Evolutionary conservation across 805 yeast genomes (phyloP).

Genomic region (Nakazawaea populi): DNA sequence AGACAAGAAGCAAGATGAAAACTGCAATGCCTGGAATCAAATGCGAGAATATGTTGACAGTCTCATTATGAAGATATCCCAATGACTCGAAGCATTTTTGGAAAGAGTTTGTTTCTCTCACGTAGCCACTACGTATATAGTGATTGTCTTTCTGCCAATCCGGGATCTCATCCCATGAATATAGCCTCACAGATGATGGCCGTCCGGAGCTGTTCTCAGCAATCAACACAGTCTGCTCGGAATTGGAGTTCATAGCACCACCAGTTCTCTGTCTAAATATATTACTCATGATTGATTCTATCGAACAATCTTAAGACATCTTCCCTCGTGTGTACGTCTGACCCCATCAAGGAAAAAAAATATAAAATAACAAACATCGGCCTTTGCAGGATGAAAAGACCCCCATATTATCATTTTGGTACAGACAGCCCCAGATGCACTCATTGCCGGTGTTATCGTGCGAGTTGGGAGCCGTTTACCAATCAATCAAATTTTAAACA

Average conservation of each 20-base stretch:
- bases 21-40: constrained; percentile 35
- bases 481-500: neutral
- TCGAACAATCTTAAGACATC: too few species aligned
- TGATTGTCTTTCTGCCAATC: constrained; percentile 55
- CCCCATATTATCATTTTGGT: neutral
- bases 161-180: constrained; percentile 38
- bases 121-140: constrained; percentile 44
- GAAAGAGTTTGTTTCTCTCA: constrained; percentile 37
- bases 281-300: too few species aligned
- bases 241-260: too few species aligned
- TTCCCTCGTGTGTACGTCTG: too few species aligned
- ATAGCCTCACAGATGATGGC: constrained; percentile 7
- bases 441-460: neutral
- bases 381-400: neutral
- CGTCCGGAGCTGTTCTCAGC: too few species aligned
- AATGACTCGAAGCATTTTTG: constrained; percentile 34
- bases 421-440: neutral
- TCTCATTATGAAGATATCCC: constrained; percentile 44
- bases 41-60: constrained; percentile 48
- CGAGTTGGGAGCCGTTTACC: neutral
- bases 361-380: neutral
- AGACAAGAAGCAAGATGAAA: constrained; percentile 17
- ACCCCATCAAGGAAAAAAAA: too few species aligned
- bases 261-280: too few species aligned
- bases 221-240: too few species aligned